A percentile compares a stretch with the other conserved stretches of the same genome.
Evolutionary conservation across 2,329 filamentous ascomycete genomes (phyloP).

Genomic region (Hysterium pulicare): DNA sequence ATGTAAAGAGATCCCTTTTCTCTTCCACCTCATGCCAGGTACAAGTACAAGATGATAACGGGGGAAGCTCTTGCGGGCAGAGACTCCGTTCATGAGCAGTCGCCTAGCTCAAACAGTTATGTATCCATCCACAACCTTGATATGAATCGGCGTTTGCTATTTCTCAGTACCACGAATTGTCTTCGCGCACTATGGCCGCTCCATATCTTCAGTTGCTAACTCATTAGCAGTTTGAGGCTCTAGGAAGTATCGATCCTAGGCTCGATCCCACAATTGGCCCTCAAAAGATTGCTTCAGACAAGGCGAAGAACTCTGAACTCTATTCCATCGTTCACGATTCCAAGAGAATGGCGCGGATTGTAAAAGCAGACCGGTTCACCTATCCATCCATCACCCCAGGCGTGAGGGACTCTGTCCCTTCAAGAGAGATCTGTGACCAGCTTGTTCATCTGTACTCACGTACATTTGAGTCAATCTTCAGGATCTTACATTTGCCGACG

Average conservation of each 20-base stretch:
- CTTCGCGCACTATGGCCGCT: too few relatives aligned
- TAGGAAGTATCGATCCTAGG: background rate
- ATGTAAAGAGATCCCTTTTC: too few relatives aligned
- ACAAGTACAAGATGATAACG: background rate
- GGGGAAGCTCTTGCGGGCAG: too few relatives aligned
- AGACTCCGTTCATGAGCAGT: too few relatives aligned
- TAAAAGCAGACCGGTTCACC: conserved; percentile 45
- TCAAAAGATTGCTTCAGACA: background rate
- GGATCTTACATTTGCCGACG: conserved; percentile 51
- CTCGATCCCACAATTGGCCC: too few relatives aligned
- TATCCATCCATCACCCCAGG: conserved; percentile 44
- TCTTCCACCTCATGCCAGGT: too few relatives aligned
- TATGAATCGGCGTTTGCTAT: too few relatives aligned
- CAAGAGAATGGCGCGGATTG: conserved; percentile 51
- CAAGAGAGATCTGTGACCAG: conserved; percentile 42
- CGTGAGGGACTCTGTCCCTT: conserved; percentile 45
- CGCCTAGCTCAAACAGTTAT: too few relatives aligned
- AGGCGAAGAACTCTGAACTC: conserved; percentile 21
- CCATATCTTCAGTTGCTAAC: too few relatives aligned
- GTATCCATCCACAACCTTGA: too few relatives aligned
- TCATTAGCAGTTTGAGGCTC: background rate
- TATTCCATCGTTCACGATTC: conserved; percentile 34
- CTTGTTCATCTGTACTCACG: conserved; percentile 51
- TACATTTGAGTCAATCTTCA: conserved; percentile 47
- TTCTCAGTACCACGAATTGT: background rate